phyloP scores from a whole-genome alignment of 129 eudicot genomes.

The Artemisia argyi region DNA sequence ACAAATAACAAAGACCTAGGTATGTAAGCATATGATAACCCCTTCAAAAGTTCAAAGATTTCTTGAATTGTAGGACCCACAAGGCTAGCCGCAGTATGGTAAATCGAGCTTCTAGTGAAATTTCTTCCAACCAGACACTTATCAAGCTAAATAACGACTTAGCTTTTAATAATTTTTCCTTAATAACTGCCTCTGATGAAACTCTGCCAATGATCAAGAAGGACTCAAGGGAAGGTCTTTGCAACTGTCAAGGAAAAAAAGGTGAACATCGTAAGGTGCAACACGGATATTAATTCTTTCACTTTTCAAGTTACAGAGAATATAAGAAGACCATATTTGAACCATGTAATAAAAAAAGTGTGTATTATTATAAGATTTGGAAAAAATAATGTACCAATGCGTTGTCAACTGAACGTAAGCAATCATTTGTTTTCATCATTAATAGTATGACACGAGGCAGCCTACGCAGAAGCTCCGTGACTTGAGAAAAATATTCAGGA shows the following conservation, averaged over 20 bases:
- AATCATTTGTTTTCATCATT: conserved; percentile 96
- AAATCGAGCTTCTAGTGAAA: conserved; percentile 65
- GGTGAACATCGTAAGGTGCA: not conserved
- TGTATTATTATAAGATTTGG: no score
- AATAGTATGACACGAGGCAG: conserved; percentile 89
- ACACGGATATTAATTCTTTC: not conserved
- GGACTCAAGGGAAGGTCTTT: conserved; percentile 70
- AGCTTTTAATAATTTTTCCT: conserved; percentile 45
- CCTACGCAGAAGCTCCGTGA: conserved; percentile 81
- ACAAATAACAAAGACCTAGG: not conserved
- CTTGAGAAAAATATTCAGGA: conserved; percentile 82
- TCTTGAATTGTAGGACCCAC: conserved; percentile 64
- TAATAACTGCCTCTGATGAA: conserved; percentile 81
- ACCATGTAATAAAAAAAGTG: no score
- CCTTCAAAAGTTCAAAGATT: conserved; percentile 43
- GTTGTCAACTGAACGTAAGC: conserved; percentile 80
- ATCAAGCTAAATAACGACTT: conserved; percentile 55
- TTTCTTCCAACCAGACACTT: conserved; percentile 58
- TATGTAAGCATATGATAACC: not conserved
- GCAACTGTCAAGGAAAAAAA: conserved; percentile 51
- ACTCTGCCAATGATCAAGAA: conserved; percentile 88
- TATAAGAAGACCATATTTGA: not conserved
- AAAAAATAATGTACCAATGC: conserved; percentile 56
- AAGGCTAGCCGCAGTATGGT: conserved; percentile 63
- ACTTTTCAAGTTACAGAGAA: not conserved